Evolutionary conservation across 768 basidiomycete species (phyloP).

Genomic region (Leccinum obscurum): DNA sequence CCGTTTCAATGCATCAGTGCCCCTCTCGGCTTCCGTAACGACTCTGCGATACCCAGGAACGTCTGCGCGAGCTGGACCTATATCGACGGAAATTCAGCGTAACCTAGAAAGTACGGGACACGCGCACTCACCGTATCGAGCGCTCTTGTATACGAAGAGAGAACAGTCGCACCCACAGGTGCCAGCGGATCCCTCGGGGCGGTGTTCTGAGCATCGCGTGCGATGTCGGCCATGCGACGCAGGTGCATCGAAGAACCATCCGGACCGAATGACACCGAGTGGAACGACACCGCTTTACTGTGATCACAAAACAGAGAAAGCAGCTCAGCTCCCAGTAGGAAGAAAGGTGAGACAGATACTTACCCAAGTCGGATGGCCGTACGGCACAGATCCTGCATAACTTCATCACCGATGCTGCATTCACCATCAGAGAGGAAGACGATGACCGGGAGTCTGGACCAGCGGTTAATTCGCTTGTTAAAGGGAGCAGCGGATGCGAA

Average conservation of each 20-base stretch:
- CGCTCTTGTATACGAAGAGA: slow-evolving; percentile 51
- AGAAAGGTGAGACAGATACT: neutral
- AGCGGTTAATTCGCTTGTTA: neutral
- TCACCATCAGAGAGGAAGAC: slow-evolving; percentile 51
- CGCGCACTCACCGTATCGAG: slow-evolving; percentile 45
- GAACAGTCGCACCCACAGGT: slow-evolving; percentile 33
- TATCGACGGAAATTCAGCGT: neutral
- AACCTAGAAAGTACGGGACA: neutral
- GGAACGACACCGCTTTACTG: slow-evolving; percentile 58
- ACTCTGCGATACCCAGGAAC: slow-evolving; percentile 58
- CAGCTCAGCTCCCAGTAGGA: neutral
- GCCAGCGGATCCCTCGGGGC: slow-evolving; percentile 42
- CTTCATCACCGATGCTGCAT: slow-evolving; percentile 38
- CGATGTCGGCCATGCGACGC: slow-evolving; percentile 53
- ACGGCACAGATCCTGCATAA: slow-evolving; percentile 43
- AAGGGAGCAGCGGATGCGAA: neutral
- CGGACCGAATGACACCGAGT: slow-evolving; percentile 55
- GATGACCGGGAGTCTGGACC: slow-evolving; percentile 30
- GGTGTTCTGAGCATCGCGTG: slow-evolving; percentile 44
- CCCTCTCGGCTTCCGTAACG: slow-evolving; percentile 56
- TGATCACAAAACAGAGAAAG: neutral
- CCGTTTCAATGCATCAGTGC: slow-evolving; percentile 38
- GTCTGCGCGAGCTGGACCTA: slow-evolving; percentile 57
- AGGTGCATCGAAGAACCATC: slow-evolving; percentile 29
- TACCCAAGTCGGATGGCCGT: slow-evolving; percentile 47